A percentile compares a stretch with the other conserved stretches of the same genome.
These are phyloP conservation scores for Xylariaceae sp. DNA, from an alignment of 2,329 filamentous ascomycete species.

Conservation along the genomic window DNA sequence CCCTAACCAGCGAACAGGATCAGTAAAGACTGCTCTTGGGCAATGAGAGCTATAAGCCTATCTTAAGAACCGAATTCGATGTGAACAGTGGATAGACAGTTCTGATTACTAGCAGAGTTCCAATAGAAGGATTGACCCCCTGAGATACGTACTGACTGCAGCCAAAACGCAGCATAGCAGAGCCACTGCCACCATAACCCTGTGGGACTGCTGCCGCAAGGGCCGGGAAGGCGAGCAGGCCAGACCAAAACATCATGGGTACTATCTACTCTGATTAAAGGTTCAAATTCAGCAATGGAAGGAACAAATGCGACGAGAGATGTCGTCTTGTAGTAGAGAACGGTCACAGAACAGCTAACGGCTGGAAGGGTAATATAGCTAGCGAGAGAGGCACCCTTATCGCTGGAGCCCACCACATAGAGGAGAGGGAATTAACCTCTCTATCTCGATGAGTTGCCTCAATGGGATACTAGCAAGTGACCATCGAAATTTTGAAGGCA, in stretches of 20 bases:
- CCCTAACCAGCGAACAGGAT: slow-evolving; percentile 38
- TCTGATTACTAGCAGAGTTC: neutral
- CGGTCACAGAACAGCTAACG: neutral
- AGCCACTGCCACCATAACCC: slow-evolving; percentile 28
- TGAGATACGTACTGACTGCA: slow-evolving; percentile 33
- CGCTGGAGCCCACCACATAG: too few species aligned
- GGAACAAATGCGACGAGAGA: neutral
- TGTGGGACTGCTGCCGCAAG: slow-evolving; percentile 32
- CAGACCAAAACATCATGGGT: slow-evolving; percentile 32
- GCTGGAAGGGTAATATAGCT: neutral
- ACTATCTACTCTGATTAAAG: neutral
- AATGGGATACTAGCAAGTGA: neutral
- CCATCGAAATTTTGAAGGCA: neutral
- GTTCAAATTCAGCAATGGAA: neutral
- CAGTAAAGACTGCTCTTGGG: neutral
- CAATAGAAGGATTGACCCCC: neutral
- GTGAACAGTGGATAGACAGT: too few species aligned
- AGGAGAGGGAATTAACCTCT: too few species aligned
- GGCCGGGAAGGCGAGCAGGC: slow-evolving; percentile 26
- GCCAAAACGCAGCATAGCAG: slow-evolving; percentile 36
- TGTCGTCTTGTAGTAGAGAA: neutral
- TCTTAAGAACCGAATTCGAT: too few species aligned
- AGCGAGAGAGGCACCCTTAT: neutral
- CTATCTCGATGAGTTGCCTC: neutral
- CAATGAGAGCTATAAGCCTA: neutral